phyloP scores from a whole-genome alignment of 257 asterid genomes.

The Nicotiana knightiana region DNA sequence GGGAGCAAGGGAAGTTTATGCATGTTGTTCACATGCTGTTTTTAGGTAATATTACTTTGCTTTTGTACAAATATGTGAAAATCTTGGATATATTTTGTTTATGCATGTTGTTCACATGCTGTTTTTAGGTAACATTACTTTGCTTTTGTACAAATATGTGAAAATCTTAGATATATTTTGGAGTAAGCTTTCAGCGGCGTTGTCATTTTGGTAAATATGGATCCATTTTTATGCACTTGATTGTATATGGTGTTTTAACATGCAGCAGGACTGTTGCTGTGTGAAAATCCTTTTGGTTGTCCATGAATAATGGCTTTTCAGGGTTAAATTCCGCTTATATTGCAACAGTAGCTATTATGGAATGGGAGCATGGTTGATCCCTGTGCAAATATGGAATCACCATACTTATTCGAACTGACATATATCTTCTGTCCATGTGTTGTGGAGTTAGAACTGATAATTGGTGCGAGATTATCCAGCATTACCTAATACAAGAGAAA shows the following conservation, averaged over 20 bases:
- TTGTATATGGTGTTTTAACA: neutral
- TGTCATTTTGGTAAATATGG: neutral
- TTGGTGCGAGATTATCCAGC: neutral
- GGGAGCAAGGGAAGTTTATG: constrained; percentile 96
- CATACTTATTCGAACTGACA: neutral
- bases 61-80: neutral
- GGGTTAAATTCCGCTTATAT: neutral
- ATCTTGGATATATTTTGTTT: constrained; percentile 22
- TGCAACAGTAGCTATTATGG: neutral
- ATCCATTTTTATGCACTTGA: neutral
- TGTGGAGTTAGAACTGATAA: neutral
- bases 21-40: constrained; percentile 90
- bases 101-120: constrained; percentile 91
- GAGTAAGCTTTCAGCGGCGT: neutral
- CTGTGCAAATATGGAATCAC: neutral
- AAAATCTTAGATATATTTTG: neutral
- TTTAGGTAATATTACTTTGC: constrained; percentile 45
- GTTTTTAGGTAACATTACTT: constrained; percentile 59
- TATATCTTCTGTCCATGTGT: neutral
- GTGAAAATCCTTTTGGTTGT: neutral
- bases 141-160: neutral
- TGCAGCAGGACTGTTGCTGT: neutral
- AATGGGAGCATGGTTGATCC: neutral
- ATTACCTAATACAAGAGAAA: neutral
- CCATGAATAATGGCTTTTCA: neutral